Conservation (phyloP, 495 filamentous ascomycete genomes). For the Podospora pseudoanserina region DNA sequence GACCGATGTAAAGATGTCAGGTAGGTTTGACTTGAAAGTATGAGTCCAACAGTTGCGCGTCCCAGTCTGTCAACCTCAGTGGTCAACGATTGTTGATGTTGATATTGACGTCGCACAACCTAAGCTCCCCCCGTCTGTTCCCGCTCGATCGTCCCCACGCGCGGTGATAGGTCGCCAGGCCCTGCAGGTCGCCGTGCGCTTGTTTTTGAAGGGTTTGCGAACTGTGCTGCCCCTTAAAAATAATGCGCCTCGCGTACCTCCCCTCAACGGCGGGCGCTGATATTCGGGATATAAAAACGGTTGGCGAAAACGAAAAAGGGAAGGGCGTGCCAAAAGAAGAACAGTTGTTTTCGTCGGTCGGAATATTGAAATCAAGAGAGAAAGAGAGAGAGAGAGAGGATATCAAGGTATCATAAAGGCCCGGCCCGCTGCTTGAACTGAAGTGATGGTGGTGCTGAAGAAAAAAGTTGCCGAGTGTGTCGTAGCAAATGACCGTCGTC, state of each 20-base stretch:
- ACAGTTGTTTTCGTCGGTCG: neutral
- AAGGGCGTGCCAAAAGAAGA: neutral
- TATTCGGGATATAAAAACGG: neutral
- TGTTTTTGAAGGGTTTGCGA: neutral
- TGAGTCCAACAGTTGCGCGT: neutral
- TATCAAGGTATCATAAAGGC: neutral
- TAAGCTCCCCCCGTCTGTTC: neutral
- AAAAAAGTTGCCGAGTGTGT: slow-evolving; percentile 3
- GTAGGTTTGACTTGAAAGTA: neutral
- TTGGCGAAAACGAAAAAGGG: neutral
- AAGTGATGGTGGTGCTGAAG: slow-evolving; percentile 1
- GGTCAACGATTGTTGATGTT: slow-evolving; percentile 1
- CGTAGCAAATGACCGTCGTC: neutral
- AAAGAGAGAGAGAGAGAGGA: neutral
- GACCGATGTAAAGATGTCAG: neutral
- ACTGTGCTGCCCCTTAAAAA: neutral
- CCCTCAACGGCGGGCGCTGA: neutral
- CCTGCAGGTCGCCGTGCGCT: neutral
- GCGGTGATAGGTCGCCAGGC: slow-evolving; percentile 5
- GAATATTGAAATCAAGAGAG: neutral
- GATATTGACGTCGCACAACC: neutral
- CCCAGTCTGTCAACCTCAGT: neutral
- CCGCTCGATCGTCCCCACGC: neutral
- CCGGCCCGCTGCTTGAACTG: neutral
- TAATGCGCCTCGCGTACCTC: neutral